Percentiles rank a stretch among this genome's conserved stretches.
phyloP scores from a whole-genome alignment of 148 eudicot species.

The Gaultheria prostrata region DNA sequence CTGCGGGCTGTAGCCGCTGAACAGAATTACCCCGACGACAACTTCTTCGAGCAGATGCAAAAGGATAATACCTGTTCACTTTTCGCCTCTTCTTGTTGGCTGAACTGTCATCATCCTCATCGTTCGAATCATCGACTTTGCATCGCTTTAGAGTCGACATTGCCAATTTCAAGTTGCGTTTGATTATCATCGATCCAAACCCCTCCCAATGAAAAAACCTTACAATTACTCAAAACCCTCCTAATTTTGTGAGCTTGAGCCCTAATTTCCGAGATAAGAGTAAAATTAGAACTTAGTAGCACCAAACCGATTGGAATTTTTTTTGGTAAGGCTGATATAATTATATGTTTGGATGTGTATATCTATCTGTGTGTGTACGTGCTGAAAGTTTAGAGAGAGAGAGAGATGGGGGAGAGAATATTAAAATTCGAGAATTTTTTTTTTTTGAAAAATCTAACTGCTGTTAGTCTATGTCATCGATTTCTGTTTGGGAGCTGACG shows the following conservation, averaged over 20 bases:
- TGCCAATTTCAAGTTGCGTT: constrained; percentile 81
- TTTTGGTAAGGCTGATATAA: background rate
- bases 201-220: background rate
- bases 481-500: too few relatives aligned
- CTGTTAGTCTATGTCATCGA: too few relatives aligned
- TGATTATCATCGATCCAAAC: constrained; percentile 67
- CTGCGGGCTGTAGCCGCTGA: constrained; percentile 37
- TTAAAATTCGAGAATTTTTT: too few relatives aligned
- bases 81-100: constrained; percentile 45
- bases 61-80: constrained; percentile 44
- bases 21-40: constrained; percentile 67
- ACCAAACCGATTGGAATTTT: constrained; percentile 14
- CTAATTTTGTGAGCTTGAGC: background rate
- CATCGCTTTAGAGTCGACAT: constrained; percentile 88
- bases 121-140: constrained; percentile 42
- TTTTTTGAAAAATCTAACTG: too few relatives aligned
- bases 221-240: constrained; percentile 21
- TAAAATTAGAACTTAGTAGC: too few relatives aligned
- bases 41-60: constrained; percentile 66
- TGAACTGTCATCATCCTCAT: constrained; percentile 47
- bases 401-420: constrained; percentile 10
- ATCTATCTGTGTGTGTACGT: background rate
- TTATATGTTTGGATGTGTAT: background rate
- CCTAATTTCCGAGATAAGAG: constrained; percentile 16
- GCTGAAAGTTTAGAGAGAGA: constrained; percentile 17